Conservation (phyloP, 2,329 filamentous ascomycete genomes). For the Rutstroemia sp. region DNA sequence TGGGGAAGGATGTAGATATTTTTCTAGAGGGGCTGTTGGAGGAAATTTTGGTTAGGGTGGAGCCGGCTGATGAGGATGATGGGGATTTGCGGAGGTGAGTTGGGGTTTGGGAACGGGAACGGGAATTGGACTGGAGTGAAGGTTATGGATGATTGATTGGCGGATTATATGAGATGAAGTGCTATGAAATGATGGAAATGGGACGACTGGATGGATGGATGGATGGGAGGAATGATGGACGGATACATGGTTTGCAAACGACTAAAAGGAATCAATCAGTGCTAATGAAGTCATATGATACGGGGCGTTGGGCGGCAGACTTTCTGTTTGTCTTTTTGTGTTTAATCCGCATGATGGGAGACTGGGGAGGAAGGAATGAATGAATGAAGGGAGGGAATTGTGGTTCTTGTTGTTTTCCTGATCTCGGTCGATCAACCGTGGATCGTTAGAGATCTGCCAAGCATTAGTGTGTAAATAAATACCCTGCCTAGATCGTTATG, state of each 20-base stretch:
- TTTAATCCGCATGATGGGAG: neutral
- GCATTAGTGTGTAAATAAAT: too few species aligned
- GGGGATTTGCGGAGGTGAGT: conserved; percentile 18
- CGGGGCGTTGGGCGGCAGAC: conserved; percentile 8
- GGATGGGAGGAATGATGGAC: neutral
- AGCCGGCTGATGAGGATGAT: conserved; percentile 55
- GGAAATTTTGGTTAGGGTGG: conserved; percentile 85
- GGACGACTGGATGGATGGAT: conserved; percentile 1
- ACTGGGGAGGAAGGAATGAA: neutral
- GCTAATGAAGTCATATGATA: conserved; percentile 3
- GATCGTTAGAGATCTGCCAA: too few species aligned
- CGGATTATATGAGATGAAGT: neutral
- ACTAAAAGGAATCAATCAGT: conserved; percentile 1
- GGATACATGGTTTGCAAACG: too few species aligned
- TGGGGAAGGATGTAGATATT: conserved; percentile 83
- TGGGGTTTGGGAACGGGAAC: neutral
- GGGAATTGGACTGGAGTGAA: too few species aligned
- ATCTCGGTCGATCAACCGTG: too few species aligned
- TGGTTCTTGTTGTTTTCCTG: neutral
- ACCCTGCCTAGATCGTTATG: too few species aligned
- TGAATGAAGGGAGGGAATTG: neutral
- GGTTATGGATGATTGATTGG: neutral
- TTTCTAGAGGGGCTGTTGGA: conserved; percentile 90
- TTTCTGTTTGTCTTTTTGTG: neutral
- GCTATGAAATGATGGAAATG: neutral